phyloP scores from a whole-genome alignment of 2,329 filamentous ascomycete species.

The Didymella pomorum region DNA sequence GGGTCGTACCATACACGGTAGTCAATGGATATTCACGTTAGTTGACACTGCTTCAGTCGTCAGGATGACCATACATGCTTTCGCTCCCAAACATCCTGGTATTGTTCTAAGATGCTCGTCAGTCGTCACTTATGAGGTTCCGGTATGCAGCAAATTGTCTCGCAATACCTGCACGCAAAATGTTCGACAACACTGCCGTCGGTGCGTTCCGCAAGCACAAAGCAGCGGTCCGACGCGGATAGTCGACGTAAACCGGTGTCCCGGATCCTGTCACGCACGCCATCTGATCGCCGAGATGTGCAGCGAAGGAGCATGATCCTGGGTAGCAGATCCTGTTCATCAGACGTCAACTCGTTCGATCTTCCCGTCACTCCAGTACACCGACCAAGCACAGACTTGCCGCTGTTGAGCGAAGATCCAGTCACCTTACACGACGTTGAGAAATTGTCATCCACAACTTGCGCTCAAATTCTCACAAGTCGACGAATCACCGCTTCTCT shows the following conservation, averaged over 20 bases:
- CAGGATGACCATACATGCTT: not conserved
- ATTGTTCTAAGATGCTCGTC: not conserved
- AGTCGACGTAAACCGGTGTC: not conserved
- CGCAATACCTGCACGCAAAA: not conserved
- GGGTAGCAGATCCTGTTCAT: no score
- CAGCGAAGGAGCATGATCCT: not conserved
- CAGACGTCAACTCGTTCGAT: not conserved
- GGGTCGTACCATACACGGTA: not conserved
- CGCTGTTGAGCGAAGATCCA: not conserved
- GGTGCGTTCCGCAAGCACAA: not conserved
- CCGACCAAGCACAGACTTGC: not conserved
- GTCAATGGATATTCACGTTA: not conserved
- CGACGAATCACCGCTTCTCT: not conserved
- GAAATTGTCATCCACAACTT: not conserved
- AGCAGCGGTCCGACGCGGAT: slow-evolving; percentile 2
- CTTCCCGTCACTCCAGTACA: not conserved
- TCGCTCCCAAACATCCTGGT: not conserved
- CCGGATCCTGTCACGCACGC: not conserved
- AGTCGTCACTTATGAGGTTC: not conserved
- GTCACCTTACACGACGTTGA: not conserved
- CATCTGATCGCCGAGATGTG: not conserved
- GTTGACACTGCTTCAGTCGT: not conserved
- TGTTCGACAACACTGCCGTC: not conserved
- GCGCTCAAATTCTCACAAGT: not conserved
- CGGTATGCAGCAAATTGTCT: not conserved